Conservation (phyloP, 2,329 filamentous ascomycete species). For the Neonectria magnoliae region DNA sequence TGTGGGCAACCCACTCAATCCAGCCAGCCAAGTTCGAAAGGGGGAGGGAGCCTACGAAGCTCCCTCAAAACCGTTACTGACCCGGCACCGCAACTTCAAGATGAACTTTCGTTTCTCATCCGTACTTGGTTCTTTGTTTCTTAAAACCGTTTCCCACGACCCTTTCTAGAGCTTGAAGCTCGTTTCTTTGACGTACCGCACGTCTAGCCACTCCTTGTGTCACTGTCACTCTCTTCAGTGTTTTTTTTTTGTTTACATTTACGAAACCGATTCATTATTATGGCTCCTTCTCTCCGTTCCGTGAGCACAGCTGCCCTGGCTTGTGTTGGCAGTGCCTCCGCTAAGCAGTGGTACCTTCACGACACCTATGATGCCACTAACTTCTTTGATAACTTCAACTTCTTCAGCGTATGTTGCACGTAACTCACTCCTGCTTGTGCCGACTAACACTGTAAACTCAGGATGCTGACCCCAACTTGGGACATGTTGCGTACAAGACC, state of each 20-base stretch:
- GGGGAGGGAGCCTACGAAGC: constrained; percentile 5
- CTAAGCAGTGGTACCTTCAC: constrained; percentile 50
- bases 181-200: constrained; percentile 55
- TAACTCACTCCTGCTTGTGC: constrained; percentile 11
- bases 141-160: constrained; percentile 38
- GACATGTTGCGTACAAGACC: constrained; percentile 68
- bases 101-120: constrained; percentile 25
- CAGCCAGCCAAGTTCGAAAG: constrained; percentile 12
- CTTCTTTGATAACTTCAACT: constrained; percentile 60
- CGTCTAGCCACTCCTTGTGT: constrained; percentile 53
- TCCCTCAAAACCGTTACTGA: constrained; percentile 15
- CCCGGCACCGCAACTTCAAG: constrained; percentile 14
- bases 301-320: constrained; percentile 52
- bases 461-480: constrained; percentile 67
- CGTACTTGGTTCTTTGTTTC: constrained; percentile 13
- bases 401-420: constrained; percentile 48
- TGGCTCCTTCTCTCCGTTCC: constrained; percentile 54
- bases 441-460: constrained; percentile 28
- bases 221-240: constrained; percentile 41
- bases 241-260: constrained; percentile 18
- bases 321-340: constrained; percentile 46
- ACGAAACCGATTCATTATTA: constrained; percentile 39
- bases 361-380: constrained; percentile 55
- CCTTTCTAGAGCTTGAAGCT: constrained; percentile 43
- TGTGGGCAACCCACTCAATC: not conserved